These are phyloP conservation scores for Nidularia pulvinata DNA, from an alignment of 768 basidiomycete species.

Conservation along the genomic window DNA sequence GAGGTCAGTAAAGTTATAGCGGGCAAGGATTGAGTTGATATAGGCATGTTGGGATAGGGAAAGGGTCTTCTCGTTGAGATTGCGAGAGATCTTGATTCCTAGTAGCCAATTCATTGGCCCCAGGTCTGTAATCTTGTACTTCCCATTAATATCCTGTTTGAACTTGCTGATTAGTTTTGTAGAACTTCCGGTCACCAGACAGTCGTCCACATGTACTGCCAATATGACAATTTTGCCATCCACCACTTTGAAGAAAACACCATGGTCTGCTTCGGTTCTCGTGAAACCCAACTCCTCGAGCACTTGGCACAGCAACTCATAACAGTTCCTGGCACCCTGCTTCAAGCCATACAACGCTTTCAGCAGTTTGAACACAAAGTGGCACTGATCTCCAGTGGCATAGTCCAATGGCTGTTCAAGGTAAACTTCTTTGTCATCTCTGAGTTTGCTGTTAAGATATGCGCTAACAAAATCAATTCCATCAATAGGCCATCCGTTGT, in stretches of 20 bases:
- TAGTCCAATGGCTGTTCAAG: conserved; percentile 20
- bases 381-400: too few species aligned
- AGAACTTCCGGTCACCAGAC: too few species aligned
- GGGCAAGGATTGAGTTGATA: too few species aligned
- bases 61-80: too few species aligned
- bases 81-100: too few species aligned
- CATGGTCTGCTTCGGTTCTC: neutral
- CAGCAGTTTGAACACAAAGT: too few species aligned
- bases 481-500: conserved; percentile 24
- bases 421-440: conserved; percentile 17
- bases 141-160: too few species aligned
- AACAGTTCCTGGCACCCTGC: neutral
- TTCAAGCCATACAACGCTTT: neutral
- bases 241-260: neutral
- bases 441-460: conserved; percentile 11
- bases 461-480: conserved; percentile 29
- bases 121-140: too few species aligned
- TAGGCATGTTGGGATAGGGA: too few species aligned
- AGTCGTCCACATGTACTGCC: neutral
- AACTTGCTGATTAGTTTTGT: too few species aligned
- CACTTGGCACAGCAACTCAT: neutral
- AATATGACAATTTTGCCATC: neutral
- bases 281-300: neutral
- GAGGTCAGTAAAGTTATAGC: too few species aligned
- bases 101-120: too few species aligned